Percentiles rank a stretch among this genome's conserved stretches.
phyloP scores from a whole-genome alignment of 345 rosid species.

The Citrus unshiu region DNA sequence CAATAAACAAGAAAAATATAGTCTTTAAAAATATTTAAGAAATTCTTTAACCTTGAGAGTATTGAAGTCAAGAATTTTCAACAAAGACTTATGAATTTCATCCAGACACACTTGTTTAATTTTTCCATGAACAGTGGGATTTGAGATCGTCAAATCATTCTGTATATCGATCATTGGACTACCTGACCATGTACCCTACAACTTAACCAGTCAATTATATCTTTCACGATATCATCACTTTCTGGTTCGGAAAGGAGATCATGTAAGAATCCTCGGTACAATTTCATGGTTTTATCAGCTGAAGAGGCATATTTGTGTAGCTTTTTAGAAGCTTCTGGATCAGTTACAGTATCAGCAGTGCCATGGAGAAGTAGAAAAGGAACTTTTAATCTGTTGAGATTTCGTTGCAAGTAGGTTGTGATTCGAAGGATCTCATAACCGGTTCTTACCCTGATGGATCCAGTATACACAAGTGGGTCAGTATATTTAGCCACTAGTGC shows the following conservation, averaged over 20 bases:
- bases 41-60: too few species aligned
- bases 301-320: conserved; percentile 73
- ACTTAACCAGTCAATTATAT: conserved; percentile 66
- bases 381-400: conserved; percentile 51
- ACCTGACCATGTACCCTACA: conserved; percentile 31
- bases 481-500: conserved; percentile 83
- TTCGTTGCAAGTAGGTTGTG: conserved; percentile 60
- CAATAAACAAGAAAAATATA: too few species aligned
- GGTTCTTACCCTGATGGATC: conserved; percentile 75
- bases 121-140: too few species aligned
- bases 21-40: too few species aligned
- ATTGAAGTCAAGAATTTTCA: too few species aligned
- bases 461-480: conserved; percentile 87
- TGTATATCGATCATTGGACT: neutral
- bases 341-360: conserved; percentile 72
- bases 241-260: conserved; percentile 93
- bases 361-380: conserved; percentile 93
- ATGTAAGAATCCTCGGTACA: conserved; percentile 72
- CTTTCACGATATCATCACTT: conserved; percentile 56
- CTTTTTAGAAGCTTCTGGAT: conserved; percentile 67
- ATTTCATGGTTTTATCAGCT: conserved; percentile 59
- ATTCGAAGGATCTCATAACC: conserved; percentile 91
- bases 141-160: too few species aligned
- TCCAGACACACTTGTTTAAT: too few species aligned
- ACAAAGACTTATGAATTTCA: too few species aligned